Percentiles rank a stretch among this genome's conserved stretches.
Evolutionary conservation across 2,329 filamentous ascomycete species (phyloP).

Genomic region (Phaeosphaeriaceae sp.): DNA sequence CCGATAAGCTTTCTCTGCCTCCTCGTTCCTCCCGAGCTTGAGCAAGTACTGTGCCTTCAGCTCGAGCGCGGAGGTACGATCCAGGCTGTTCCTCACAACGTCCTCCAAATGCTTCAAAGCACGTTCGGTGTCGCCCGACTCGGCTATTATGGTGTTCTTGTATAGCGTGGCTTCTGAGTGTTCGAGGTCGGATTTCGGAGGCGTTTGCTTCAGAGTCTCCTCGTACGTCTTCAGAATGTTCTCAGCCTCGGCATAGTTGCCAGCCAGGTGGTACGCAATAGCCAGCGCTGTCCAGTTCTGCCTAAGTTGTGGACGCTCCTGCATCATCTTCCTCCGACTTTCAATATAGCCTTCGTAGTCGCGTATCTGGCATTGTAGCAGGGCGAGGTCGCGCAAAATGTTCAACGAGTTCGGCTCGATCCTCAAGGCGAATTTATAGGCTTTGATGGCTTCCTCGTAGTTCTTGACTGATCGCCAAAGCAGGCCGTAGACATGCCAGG

Average conservation of each 20-base stretch:
- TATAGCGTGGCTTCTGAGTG: conserved; percentile 94
- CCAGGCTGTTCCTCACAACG: conserved; percentile 78
- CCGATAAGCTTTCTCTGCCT: conserved; percentile 83
- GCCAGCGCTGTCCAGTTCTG: conserved; percentile 99
- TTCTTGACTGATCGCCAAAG: conserved; percentile 95
- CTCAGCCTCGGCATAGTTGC: conserved; percentile 85
- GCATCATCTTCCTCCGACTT: conserved; percentile 86
- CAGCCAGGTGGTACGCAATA: conserved; percentile 89
- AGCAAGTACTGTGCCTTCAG: conserved; percentile 83
- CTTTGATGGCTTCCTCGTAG: conserved; percentile 98
- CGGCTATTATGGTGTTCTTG: conserved; percentile 93
- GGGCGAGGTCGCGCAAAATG: conserved; percentile 91
- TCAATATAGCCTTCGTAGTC: conserved; percentile 94
- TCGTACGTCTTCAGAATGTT: conserved; percentile 91
- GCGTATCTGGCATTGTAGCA: conserved; percentile 94
- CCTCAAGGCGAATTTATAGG: conserved; percentile 93
- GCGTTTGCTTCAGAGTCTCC: conserved; percentile 84
- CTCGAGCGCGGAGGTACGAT: conserved; percentile 86
- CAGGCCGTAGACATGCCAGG: conserved; percentile 98
- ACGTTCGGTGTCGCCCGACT: conserved; percentile 81
- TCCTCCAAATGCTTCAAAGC: conserved; percentile 87
- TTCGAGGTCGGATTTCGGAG: conserved; percentile 81
- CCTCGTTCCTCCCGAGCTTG: conserved; percentile 76
- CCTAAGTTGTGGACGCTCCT: conserved; percentile 79
- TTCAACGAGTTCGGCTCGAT: conserved; percentile 94